Evolutionary conservation across 75 land plant species (phyloP).

Genomic region (Pinus tabuliformis): DNA sequence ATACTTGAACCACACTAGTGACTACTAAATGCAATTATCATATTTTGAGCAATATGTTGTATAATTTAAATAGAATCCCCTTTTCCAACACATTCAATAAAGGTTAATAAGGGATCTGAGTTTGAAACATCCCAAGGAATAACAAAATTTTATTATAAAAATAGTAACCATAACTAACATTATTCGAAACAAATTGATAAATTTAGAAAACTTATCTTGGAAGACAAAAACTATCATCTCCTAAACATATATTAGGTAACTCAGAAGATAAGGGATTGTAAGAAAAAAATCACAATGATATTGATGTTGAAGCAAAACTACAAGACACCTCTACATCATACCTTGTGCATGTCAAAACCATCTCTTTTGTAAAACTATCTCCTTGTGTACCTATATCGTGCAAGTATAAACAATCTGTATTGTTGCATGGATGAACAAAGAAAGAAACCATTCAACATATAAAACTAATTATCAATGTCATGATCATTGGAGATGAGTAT

Average conservation of each 20-base stretch:
- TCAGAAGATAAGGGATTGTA: background rate
- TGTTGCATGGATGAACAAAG: constrained; percentile 68
- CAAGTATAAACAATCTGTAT: constrained; percentile 86
- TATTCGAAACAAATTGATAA: background rate
- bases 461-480: background rate
- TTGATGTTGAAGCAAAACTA: background rate
- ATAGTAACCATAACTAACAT: background rate
- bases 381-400: constrained; percentile 85
- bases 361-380: constrained; percentile 86
- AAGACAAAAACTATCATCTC: no score
- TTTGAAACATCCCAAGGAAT: background rate
- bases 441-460: background rate
- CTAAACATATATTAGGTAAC: no score
- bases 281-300: background rate
- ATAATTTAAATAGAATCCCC: background rate
- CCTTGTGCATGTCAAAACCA: constrained; percentile 75
- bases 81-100: background rate
- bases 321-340: constrained; percentile 11
- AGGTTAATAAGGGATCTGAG: no score
- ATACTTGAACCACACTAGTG: background rate
- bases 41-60: no score
- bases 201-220: no score
- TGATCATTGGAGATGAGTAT: no score
- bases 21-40: no score
- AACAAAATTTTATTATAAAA: background rate